Base-by-base conservation (phyloP, 2,329 filamentous ascomycete genomes). In the Fusarium irregulare region DNA sequence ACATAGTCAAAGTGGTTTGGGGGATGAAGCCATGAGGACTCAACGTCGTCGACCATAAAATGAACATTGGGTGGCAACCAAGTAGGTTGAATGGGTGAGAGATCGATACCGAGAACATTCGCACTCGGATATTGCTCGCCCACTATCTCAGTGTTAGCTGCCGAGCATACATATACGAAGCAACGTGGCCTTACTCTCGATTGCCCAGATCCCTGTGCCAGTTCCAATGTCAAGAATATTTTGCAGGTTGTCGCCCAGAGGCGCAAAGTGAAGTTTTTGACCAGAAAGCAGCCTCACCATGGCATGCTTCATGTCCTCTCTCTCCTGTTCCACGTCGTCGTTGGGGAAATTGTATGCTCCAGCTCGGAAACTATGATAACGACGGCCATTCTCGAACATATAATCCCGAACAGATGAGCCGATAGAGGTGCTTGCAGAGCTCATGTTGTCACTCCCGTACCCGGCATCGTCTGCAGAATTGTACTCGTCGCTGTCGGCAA, bases 181-280 rank as follows among this genome's bases (percentile, higher is more conserved):
- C 32, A 40, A 42, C 10, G 34, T 45, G 7, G 4, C 28, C 80
- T 72, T 73, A 82, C 80, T 85, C 68, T 88, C 86, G 56, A 89
- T 87, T 12, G 86, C 85, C 87, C 87, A 88, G 9, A 87, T 86
- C 4, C 87, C 87, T 1, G 86, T 88, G 4, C 87, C 87, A 0
- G 87, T 88, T 16, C 86, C 87, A 46, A 89, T 82, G 68, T 89
- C 87, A n/a, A 89, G 76, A 12, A 88, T 80, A 66, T 84, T 80
- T 61, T 86, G 83, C 0, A 84, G 82, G 42, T 81, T 76, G 4
- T 81, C 76, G 7, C 80, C 81, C 50, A 88, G 81, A 4, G 86
- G 85, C 5, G 86, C 84, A 72, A 86, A 86, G 72, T 85, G 82
- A n/a, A 88, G 77, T 60, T 80, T 80, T 37, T 82, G 78, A 56